Evolutionary conservation across 352 stramenopile genomes (phyloP).

Genomic region (Phytophthora parvispora): DNA sequence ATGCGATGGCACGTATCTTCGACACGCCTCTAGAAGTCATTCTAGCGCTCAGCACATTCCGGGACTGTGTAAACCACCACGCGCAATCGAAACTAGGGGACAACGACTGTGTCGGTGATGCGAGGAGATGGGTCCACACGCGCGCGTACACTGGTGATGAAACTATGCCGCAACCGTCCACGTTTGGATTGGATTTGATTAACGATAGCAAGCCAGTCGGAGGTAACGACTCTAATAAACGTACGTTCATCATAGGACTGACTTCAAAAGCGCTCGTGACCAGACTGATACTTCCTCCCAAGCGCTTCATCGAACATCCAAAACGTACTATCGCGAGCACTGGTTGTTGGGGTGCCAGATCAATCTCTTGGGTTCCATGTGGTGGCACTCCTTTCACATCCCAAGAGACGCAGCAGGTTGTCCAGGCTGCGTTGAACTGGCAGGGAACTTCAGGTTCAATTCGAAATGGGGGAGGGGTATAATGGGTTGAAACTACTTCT

Average conservation of each 20-base stretch:
- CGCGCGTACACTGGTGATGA: neutral
- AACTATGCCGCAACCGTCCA: neutral
- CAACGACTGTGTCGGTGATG: neutral
- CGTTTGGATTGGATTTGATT: neutral
- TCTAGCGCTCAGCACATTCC: neutral
- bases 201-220: neutral
- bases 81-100: neutral
- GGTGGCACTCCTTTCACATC: neutral
- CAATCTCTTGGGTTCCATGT: neutral
- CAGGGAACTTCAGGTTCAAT: neutral
- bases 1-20: neutral
- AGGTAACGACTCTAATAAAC: neutral
- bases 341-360: neutral
- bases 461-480: constrained; percentile 14
- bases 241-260: neutral
- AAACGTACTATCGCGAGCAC: constrained; percentile 2
- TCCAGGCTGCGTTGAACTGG: neutral
- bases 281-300: neutral
- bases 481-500: constrained; percentile 1
- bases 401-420: neutral
- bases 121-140: neutral
- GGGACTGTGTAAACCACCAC: neutral
- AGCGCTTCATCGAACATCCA: constrained; percentile 8
- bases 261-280: neutral
- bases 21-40: neutral